phyloP scores from a whole-genome alignment of 805 yeast genomes.

The Ogataea naganishii region DNA sequence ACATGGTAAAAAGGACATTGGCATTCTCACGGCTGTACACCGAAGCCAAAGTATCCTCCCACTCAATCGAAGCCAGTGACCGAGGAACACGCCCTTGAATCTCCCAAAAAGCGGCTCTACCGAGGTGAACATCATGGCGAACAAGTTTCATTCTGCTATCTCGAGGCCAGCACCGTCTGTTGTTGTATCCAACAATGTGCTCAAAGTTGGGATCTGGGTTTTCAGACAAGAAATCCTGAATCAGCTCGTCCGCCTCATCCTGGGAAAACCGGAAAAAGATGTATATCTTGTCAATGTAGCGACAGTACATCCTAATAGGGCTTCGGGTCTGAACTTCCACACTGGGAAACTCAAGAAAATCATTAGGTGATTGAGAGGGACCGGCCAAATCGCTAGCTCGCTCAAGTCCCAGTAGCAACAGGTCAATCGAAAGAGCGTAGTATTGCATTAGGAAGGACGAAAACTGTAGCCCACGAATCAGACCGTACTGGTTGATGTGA shows the following conservation, averaged over 20 bases:
- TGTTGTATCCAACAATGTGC: slow-evolving; percentile 76
- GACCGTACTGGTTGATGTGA: slow-evolving; percentile 82
- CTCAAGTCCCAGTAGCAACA: slow-evolving; percentile 74
- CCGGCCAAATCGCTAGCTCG: slow-evolving; percentile 88
- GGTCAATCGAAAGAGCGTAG: slow-evolving; percentile 79
- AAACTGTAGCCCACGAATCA: slow-evolving; percentile 83
- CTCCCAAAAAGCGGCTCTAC: slow-evolving; percentile 91
- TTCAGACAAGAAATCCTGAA: slow-evolving; percentile 68
- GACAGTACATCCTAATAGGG: slow-evolving; percentile 73
- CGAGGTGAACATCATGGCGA: slow-evolving; percentile 86
- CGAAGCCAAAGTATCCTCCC: slow-evolving; percentile 78
- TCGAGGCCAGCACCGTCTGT: slow-evolving; percentile 90
- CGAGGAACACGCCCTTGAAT: slow-evolving; percentile 69
- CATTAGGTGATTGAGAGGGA: slow-evolving; percentile 58
- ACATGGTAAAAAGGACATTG: slow-evolving; percentile 79
- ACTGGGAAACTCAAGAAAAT: slow-evolving; percentile 65
- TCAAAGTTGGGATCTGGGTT: slow-evolving; percentile 93
- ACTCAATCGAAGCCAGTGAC: slow-evolving; percentile 60
- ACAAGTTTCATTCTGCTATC: slow-evolving; percentile 86
- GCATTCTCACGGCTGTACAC: slow-evolving; percentile 90
- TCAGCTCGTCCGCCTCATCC: slow-evolving; percentile 66
- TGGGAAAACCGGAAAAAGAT: slow-evolving; percentile 68
- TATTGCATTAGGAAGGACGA: slow-evolving; percentile 85
- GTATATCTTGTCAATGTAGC: slow-evolving; percentile 78
- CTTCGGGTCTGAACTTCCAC: slow-evolving; percentile 49